Conservation (phyloP, 164 flowering plant genomes). For the Umbellularia californica region DNA sequence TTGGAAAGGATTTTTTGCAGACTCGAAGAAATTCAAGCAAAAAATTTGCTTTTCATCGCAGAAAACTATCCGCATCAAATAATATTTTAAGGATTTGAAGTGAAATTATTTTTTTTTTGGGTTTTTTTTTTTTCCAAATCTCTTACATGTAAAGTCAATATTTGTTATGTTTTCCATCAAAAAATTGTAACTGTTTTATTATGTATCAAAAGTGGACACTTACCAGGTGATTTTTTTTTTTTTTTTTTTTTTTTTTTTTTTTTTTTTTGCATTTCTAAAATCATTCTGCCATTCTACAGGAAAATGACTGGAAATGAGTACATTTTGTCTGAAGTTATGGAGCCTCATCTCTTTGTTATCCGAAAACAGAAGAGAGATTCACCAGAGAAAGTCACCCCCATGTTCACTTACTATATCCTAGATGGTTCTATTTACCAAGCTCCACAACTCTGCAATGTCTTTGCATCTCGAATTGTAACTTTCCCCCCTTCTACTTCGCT, state of each 20-base stretch:
- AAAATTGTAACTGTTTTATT: neutral
- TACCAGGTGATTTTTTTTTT: neutral
- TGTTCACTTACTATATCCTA: conserved; percentile 83
- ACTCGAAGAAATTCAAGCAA: no score
- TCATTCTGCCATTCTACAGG: conserved; percentile 29
- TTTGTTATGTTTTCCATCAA: no score
- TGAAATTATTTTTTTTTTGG: no score
- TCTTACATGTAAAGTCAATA: no score
- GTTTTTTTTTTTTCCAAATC: no score
- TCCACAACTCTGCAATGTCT: conserved; percentile 89
- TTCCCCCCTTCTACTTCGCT: conserved; percentile 2
- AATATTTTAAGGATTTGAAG: no score
- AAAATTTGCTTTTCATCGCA: no score
- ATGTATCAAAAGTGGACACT: neutral
- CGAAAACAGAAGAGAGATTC: conserved; percentile 94
- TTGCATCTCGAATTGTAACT: conserved; percentile 85
- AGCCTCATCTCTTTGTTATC: conserved; percentile 85
- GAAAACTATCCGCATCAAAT: no score
- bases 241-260: neutral
- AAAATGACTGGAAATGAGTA: conserved; percentile 89
- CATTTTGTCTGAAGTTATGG: conserved; percentile 75
- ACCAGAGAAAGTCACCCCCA: conserved; percentile 88
- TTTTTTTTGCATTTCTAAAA: neutral
- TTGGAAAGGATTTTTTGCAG: no score
- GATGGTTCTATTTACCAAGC: conserved; percentile 98